These are phyloP conservation scores for Theileria orientalis DNA, from an alignment of 169 alveolate genomes.

Conservation along the genomic window DNA sequence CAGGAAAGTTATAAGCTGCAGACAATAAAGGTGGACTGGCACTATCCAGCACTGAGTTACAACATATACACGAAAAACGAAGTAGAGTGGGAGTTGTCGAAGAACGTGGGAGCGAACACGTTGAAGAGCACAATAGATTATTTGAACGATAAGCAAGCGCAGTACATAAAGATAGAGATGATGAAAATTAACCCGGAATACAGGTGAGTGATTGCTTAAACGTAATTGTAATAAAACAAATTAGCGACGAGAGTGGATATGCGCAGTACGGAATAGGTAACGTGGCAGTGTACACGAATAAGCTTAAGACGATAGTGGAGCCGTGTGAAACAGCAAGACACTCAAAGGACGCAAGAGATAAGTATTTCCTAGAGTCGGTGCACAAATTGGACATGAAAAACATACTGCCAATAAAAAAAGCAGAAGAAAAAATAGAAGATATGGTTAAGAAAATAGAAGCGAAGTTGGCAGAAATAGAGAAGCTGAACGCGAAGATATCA, in stretches of 20 bases:
- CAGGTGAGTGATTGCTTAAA: constrained; percentile 12
- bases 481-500: constrained; percentile 33
- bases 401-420: constrained; percentile 66
- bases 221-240: neutral
- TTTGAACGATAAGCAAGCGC: constrained; percentile 65
- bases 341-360: constrained; percentile 86
- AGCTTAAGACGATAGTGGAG: constrained; percentile 85
- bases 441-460: constrained; percentile 51
- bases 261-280: constrained; percentile 81
- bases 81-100: constrained; percentile 32
- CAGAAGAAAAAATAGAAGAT: constrained; percentile 30
- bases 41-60: constrained; percentile 82
- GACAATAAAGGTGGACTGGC: constrained; percentile 81
- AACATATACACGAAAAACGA: constrained; percentile 77
- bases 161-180: constrained; percentile 66
- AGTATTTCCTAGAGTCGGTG: constrained; percentile 83
- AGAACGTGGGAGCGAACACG: constrained; percentile 62
- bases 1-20: constrained; percentile 77
- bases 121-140: constrained; percentile 63
- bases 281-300: constrained; percentile 76
- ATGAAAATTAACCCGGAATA: constrained; percentile 77
- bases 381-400: constrained; percentile 77
- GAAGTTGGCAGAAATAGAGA: constrained; percentile 45
- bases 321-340: constrained; percentile 80
- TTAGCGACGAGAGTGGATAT: constrained; percentile 42